phyloP scores from a whole-genome alignment of 2,329 filamentous ascomycete genomes.

The Waltergamsia citrina region DNA sequence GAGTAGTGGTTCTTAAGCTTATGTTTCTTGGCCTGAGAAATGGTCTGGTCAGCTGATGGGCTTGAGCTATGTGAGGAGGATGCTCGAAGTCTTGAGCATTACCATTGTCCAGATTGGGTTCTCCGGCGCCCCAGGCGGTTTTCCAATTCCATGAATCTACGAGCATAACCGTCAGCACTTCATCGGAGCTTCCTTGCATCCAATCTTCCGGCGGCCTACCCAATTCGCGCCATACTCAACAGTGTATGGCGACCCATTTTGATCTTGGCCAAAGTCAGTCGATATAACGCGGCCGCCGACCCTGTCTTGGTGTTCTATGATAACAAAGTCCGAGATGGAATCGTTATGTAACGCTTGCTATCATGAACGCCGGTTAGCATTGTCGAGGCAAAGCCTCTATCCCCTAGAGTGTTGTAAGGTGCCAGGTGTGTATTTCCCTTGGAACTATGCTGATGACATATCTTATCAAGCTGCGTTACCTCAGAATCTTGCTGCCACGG shows the following conservation, averaged over 20 bases:
- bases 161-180: no score
- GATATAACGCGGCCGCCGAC: constrained; percentile 55
- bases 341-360: constrained; percentile 48
- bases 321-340: constrained; percentile 53
- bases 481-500: neutral
- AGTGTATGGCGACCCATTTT: constrained; percentile 41
- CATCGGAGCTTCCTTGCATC: no score
- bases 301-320: constrained; percentile 52
- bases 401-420: no score
- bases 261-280: constrained; percentile 40
- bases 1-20: constrained; percentile 32
- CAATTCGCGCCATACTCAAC: constrained; percentile 63
- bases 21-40: constrained; percentile 40
- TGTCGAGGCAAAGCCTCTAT: no score
- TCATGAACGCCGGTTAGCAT: no score
- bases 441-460: no score
- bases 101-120: constrained; percentile 53
- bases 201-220: no score
- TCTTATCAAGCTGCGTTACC: neutral
- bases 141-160: no score
- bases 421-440: no score
- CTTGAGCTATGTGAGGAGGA: no score
- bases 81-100: no score
- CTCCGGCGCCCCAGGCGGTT: constrained; percentile 22
- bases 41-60: no score